These are phyloP conservation scores for Houttuynia cordata DNA, from an alignment of 164 flowering plant genomes.

Conservation along the genomic window DNA sequence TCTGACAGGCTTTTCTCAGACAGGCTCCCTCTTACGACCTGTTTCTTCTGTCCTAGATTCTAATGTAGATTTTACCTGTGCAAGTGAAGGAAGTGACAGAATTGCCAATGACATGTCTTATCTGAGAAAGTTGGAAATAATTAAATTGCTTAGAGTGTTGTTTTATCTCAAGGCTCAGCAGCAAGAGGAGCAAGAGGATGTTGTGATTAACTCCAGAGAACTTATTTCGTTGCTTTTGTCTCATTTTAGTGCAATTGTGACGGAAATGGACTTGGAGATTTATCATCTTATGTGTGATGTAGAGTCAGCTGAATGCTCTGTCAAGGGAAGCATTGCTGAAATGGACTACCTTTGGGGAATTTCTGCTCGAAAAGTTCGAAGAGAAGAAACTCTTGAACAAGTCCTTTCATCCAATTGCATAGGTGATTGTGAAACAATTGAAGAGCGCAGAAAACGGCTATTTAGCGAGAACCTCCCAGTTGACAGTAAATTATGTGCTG, in stretches of 20 bases:
- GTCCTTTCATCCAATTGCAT: constrained; percentile 12
- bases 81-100: constrained; percentile 12
- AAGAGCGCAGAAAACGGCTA: constrained; percentile 40
- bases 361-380: constrained; percentile 41
- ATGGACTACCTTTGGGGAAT: constrained; percentile 85
- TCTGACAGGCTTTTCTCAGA: constrained; percentile 19
- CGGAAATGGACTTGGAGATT: constrained; percentile 66
- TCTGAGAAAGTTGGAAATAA: constrained; percentile 43
- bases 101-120: constrained; percentile 3
- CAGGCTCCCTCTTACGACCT: constrained; percentile 43
- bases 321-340: constrained; percentile 25
- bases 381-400: constrained; percentile 31
- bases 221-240: constrained; percentile 55
- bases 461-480: constrained; percentile 70
- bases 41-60: constrained; percentile 44
- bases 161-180: constrained; percentile 19
- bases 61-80: constrained; percentile 24
- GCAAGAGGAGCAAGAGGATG: constrained; percentile 22
- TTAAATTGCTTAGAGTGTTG: constrained; percentile 59
- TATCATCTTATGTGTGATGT: constrained; percentile 48
- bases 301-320: constrained; percentile 29
- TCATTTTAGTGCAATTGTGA: constrained; percentile 73
- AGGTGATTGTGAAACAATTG: constrained; percentile 24
- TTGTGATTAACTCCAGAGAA: constrained; percentile 41
- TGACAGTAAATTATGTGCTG: constrained; percentile 48